A percentile compares a stretch with the other conserved stretches of the same genome.
Conservation (phyloP, 2,329 filamentous ascomycete genomes). For the Fusarium torulosum region DNA sequence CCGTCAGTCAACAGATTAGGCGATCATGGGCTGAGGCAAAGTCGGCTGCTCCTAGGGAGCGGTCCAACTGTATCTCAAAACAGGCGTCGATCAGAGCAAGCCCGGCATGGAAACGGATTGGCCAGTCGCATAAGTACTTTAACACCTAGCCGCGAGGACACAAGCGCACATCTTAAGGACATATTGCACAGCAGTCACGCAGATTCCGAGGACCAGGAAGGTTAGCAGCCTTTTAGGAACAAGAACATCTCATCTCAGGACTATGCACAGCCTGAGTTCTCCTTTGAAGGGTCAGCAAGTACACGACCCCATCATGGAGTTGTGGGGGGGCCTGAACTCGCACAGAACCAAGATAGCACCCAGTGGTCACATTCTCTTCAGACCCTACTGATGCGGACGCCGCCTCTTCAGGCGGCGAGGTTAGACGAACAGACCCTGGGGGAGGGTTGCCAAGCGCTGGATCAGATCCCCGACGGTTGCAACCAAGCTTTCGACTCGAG, state of each 20-base stretch:
- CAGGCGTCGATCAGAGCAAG: conserved; percentile 25
- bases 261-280: conserved; percentile 9
- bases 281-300: conserved; percentile 6
- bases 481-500: conserved; percentile 3
- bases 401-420: conserved; percentile 23
- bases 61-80: conserved; percentile 6
- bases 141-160: conserved; percentile 24
- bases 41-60: conserved; percentile 23
- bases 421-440: not conserved
- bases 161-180: conserved; percentile 27
- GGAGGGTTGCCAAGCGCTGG: conserved; percentile 1
- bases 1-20: conserved; percentile 1
- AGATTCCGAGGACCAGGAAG: conserved; percentile 37
- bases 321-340: not conserved
- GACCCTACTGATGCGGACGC: conserved; percentile 35
- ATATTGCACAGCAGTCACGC: conserved; percentile 22
- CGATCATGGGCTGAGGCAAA: conserved; percentile 28
- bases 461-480: not conserved
- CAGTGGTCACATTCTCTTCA: conserved; percentile 40
- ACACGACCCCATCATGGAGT: not conserved
- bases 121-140: conserved; percentile 14
- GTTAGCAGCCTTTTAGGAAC: conserved; percentile 37
- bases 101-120: conserved; percentile 23
- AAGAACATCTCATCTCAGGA: not conserved
- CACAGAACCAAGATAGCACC: conserved; percentile 1